Base-by-base conservation (phyloP, 2,329 filamentous ascomycete genomes). In the Harringtonia aguacate region DNA sequence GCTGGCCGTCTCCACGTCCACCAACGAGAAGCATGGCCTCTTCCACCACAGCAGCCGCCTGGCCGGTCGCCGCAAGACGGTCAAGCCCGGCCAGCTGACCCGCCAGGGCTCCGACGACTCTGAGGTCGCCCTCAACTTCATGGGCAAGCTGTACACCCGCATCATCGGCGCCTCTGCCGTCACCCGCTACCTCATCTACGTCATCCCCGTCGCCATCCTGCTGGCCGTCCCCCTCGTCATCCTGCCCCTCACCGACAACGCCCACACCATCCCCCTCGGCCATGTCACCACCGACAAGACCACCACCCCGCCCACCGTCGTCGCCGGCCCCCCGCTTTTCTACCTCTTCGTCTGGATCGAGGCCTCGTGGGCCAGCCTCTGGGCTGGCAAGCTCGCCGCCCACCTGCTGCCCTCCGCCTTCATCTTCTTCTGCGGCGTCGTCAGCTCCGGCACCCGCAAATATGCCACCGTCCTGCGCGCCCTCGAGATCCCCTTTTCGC, bases 401-500 rank as follows among this genome's bases (percentile, higher is more conserved):
- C 76, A 77, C 58, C 56, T 73, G 15, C 56, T 83, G 3, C 80
- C 81, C 0, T 61, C 65, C 33, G 50, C 76, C 42, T 85, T 85
- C 61, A 79, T 84, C 69, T 81, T 82, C 55, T 72, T 83, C 52
- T 75, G 72, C 49, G 81, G 81, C 45, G 76, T 85, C 27, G 73
- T 85, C 57, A 83, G 78, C 58, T 74, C 76, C 14, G 81, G 81
- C 39, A 81, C 80, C 5, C 70, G 79, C 48, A 86, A 86, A 59
- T 85, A 86, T 54, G 79, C 79, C 36, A 72, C 72, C 4, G 75
- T 86, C 14, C 64, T 86, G 28, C 67, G 66, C 45, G 76, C 78
- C 45, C 65, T 85, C 33, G 77, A 81, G 55, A 74, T 84, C 31
- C 76, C 79, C 2, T 61, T 86, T 2, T 81, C 78, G 3, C 67